Percentiles rank a stretch among this genome's conserved stretches.
Conservation (phyloP, 2,329 filamentous ascomycete species). For the Gremmenia infestans region DNA sequence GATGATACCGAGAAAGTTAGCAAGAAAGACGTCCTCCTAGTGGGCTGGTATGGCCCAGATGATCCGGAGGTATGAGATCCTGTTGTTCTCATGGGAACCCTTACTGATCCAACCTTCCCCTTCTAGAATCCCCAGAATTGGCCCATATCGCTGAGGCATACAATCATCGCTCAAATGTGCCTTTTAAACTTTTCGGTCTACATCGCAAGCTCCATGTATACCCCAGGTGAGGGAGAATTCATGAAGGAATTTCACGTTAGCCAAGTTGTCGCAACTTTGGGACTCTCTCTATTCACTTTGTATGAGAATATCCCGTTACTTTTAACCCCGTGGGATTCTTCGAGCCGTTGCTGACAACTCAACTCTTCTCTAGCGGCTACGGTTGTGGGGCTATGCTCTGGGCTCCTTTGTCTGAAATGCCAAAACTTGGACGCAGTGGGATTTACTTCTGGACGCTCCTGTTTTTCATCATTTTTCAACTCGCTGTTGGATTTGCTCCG, state of each 20-base stretch:
- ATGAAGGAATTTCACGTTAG: slow-evolving; percentile 48
- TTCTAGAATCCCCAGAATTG: slow-evolving; percentile 47
- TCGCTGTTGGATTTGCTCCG: slow-evolving; percentile 48
- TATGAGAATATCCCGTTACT: not conserved
- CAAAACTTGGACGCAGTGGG: slow-evolving; percentile 58
- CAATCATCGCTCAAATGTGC: slow-evolving; percentile 40
- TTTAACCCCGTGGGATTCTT: not conserved
- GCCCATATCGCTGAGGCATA: slow-evolving; percentile 36
- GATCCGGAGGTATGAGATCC: too few species aligned
- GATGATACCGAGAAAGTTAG: too few species aligned
- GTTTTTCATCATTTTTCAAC: slow-evolving; percentile 59
- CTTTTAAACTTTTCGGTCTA: slow-evolving; percentile 54
- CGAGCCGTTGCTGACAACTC: not conserved
- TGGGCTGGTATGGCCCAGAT: too few species aligned
- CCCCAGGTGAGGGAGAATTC: slow-evolving; percentile 41
- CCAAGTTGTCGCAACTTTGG: slow-evolving; percentile 18
- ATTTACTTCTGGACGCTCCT: slow-evolving; percentile 63
- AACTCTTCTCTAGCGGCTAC: slow-evolving; percentile 36
- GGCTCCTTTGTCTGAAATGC: slow-evolving; percentile 60
- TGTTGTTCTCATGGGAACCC: too few species aligned
- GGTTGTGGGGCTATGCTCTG: slow-evolving; percentile 60
- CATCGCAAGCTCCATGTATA: slow-evolving; percentile 42
- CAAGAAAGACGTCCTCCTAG: too few species aligned
- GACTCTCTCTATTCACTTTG: not conserved
- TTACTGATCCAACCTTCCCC: too few species aligned